Base-by-base conservation (phyloP, 371 early-diverging fungal genomes). In the Mortierella sp. region DNA sequence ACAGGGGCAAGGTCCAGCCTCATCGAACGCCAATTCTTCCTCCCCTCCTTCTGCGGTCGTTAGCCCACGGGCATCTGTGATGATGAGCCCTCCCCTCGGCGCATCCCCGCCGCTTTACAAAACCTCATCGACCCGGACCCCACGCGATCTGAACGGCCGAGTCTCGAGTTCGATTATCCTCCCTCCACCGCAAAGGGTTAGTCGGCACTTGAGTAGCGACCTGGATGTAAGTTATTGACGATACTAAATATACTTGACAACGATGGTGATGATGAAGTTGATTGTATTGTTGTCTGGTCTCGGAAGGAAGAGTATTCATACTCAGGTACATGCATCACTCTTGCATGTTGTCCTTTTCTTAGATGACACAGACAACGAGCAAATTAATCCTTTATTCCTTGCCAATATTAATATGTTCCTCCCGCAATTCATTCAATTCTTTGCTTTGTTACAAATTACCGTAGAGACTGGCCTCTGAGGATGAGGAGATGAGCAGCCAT, bases 91-190 rank as follows among this genome's bases (percentile, higher is more conserved):
- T 11, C 58, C 71, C 24, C n/a, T 44, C 45, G 21, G 54, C 31
- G 31, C 72, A n/a, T 42, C 74, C 34, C 28, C 68, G n/a, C 60
- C 80, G 21, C 70, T 48, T 31, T 45, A 48, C 78, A 74, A 78
- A 45, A 44, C 52, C 24, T 74, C 72, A 42, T 81, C 82, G 16
- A 9, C 72, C 5, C 65, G 80, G 19, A 42, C 79, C 16, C 38
- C 63, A 13, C 78, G 78, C 26, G 81, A 77, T 11, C 72, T 76
- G n/a, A 58, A 80, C 55, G 84, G 84, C 42, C 63, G 81, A 24
- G 72, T 81, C 68, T 84, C 85, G 16, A 48, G 75, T 13, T 79
- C 85, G 16, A 82, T 85, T 44, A 57, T 85, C 14, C 80, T 81
- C 7, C 86, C 86, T 26, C 86, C 86, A 8, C 70, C 79, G 8